phyloP scores from a whole-genome alignment of 106 monocot genomes.

The Dioscorea dumetorum region DNA sequence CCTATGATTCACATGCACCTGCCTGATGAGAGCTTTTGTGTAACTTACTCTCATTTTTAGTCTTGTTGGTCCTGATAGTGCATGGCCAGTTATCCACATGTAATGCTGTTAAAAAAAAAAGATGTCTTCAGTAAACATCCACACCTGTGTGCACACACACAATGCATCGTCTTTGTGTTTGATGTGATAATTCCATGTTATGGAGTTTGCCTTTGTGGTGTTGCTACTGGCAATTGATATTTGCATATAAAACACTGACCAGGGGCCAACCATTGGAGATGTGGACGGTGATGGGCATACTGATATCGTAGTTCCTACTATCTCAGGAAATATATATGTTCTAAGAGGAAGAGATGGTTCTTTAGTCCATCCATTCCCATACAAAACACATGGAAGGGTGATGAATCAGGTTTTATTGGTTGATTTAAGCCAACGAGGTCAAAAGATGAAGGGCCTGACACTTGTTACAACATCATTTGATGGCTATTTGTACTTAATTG shows the following conservation, averaged over 20 bases:
- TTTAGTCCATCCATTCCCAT: conserved; percentile 71
- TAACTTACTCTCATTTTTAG: no score
- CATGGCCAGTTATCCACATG: no score
- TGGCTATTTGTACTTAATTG: conserved; percentile 94
- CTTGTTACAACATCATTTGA: conserved; percentile 92
- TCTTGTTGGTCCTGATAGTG: no score
- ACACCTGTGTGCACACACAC: no score
- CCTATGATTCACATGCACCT: no score
- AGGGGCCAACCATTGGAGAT: conserved; percentile 95
- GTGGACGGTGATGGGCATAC: conserved; percentile 91
- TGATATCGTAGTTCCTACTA: conserved; percentile 81
- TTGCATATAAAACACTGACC: conserved; percentile 6
- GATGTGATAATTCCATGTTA: no score
- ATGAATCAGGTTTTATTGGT: conserved; percentile 86
- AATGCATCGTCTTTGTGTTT: no score
- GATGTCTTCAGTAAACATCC: no score
- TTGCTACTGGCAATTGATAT: not conserved
- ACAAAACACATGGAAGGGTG: conserved; percentile 76
- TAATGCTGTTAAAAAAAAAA: no score
- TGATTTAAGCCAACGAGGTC: conserved; percentile 64
- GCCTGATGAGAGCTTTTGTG: no score
- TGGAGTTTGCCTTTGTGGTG: not conserved
- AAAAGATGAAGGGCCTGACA: conserved; percentile 67
- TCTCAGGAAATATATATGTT: conserved; percentile 95
- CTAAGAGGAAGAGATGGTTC: conserved; percentile 94